Conservation (phyloP, 805 yeast genomes). For the Peterozyma xylosa region DNA sequence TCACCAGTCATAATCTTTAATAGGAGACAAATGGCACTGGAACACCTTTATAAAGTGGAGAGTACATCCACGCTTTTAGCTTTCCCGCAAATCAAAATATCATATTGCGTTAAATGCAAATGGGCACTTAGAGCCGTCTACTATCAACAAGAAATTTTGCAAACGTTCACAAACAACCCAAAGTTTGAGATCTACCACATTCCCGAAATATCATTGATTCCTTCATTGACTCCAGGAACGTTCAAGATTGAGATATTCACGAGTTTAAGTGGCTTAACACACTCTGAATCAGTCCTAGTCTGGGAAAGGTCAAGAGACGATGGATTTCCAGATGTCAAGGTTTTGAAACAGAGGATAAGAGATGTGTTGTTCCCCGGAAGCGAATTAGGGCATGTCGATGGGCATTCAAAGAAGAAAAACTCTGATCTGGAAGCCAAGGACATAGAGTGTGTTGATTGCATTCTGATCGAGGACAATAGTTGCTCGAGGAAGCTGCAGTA, state of each 20-base stretch:
- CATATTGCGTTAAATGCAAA: conserved; percentile 76
- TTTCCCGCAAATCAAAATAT: conserved; percentile 27
- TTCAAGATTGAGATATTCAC: conserved; percentile 50
- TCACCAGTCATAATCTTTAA: too few species aligned
- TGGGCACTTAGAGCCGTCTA: conserved; percentile 88
- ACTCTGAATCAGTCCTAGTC: conserved; percentile 24
- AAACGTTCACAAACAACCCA: conserved; percentile 46
- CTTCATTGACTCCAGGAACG: conserved; percentile 42
- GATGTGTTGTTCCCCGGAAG: conserved; percentile 47
- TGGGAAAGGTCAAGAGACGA: conserved; percentile 60
- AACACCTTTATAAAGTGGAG: too few species aligned
- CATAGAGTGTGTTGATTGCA: conserved; percentile 5
- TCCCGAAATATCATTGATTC: conserved; percentile 45
- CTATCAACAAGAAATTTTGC: conserved; percentile 81
- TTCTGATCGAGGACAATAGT: neutral
- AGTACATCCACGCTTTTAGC: too few species aligned
- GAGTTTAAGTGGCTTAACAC: conserved; percentile 10
- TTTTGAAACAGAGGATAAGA: conserved; percentile 61
- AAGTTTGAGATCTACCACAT: conserved; percentile 30
- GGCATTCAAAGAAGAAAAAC: neutral
- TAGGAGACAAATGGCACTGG: too few species aligned
- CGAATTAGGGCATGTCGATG: conserved; percentile 60
- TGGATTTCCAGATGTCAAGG: conserved; percentile 86
- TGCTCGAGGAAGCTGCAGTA: neutral
- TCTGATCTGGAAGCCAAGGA: neutral